Conservation (phyloP, 768 basidiomycete species). For the Mycena galopus region DNA sequence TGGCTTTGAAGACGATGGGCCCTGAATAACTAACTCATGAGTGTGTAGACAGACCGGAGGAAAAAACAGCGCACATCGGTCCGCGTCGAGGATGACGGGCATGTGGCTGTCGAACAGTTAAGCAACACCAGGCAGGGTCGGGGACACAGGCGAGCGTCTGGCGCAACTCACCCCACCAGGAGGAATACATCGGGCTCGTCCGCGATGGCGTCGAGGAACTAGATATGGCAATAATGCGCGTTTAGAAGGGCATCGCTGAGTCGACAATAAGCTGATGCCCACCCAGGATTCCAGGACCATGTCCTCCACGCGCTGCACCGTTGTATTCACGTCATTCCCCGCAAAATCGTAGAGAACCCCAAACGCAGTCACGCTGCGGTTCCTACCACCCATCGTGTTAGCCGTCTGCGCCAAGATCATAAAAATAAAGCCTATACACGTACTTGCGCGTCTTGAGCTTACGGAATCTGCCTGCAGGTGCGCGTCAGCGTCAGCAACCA, state of each 20-base stretch:
- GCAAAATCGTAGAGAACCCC: constrained; percentile 86
- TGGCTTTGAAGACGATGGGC: constrained; percentile 78
- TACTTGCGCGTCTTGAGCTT: constrained; percentile 85
- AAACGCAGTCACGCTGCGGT: constrained; percentile 82
- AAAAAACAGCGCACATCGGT: constrained; percentile 65
- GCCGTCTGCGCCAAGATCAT: neutral
- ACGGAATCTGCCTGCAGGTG: constrained; percentile 59
- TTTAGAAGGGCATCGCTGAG: neutral
- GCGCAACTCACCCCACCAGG: constrained; percentile 60
- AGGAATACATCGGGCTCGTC: constrained; percentile 89
- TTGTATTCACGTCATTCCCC: constrained; percentile 77
- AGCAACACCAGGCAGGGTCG: neutral
- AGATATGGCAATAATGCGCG: no score
- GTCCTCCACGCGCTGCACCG: constrained; percentile 77
- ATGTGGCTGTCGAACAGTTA: constrained; percentile 65
- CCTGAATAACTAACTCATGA: constrained; percentile 54
- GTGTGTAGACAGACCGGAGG: neutral
- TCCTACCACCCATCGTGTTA: constrained; percentile 48
- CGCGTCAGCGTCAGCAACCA: no score
- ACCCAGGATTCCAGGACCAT: constrained; percentile 89
- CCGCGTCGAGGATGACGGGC: constrained; percentile 67
- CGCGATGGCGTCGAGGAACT: constrained; percentile 86
- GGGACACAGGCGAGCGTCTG: neutral
- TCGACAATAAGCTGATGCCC: constrained; percentile 30
- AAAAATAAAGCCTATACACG: constrained; percentile 34